Percentiles rank a stretch among this genome's conserved stretches.
Evolutionary conservation across 2,329 filamentous ascomycete species (phyloP).

Genomic region (Cadophora malorum): DNA sequence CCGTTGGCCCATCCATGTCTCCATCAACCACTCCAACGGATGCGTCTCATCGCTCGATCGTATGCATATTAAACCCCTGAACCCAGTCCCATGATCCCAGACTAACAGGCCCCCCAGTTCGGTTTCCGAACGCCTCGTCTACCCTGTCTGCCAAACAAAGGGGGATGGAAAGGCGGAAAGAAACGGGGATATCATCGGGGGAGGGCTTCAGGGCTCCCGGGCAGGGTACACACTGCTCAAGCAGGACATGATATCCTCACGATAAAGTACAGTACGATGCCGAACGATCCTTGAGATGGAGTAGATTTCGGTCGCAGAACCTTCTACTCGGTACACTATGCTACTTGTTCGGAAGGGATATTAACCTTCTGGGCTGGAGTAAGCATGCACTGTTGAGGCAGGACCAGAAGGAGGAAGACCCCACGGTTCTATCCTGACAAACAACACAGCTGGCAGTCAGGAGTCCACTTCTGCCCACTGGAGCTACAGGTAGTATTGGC

Average conservation of each 20-base stretch:
- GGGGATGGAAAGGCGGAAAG: neutral
- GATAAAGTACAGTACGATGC: neutral
- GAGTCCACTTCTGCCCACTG: neutral
- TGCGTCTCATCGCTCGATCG: conserved; percentile 20
- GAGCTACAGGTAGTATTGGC: neutral
- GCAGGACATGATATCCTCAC: neutral
- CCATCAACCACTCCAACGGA: conserved; percentile 21
- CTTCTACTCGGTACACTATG: conserved; percentile 14
- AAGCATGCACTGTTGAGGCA: neutral
- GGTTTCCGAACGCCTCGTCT: neutral
- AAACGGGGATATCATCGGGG: neutral
- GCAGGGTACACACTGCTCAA: neutral
- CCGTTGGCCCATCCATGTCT: conserved; percentile 1
- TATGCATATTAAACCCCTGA: conserved; percentile 15
- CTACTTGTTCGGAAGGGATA: conserved; percentile 5
- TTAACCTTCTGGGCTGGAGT: neutral
- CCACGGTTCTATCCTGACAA: neutral
- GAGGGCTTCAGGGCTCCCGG: neutral
- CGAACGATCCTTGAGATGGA: conserved; percentile 8
- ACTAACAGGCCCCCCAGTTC: neutral
- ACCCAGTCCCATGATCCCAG: neutral
- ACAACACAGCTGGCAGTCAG: neutral
- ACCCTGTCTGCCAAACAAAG: neutral
- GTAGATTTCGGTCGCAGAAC: neutral
- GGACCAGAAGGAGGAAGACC: neutral